Base-by-base conservation (phyloP, 768 basidiomycete genomes). In the Sarcomyxa edulis region DNA sequence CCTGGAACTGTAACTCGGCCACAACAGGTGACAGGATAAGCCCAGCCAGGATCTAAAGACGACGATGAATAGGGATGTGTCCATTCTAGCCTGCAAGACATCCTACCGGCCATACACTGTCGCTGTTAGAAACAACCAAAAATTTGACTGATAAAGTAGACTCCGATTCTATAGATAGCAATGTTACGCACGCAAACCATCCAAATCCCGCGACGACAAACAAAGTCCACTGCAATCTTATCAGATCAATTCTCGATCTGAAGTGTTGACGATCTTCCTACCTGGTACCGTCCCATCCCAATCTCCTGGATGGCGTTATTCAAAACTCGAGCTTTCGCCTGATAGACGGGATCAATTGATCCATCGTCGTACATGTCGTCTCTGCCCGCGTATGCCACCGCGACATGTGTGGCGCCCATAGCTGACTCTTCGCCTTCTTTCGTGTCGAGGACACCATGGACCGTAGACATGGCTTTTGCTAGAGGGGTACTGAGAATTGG, bases 201-300 rank as follows among this genome's bases (percentile, higher is more conserved):
- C 83, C 83, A 56, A 85, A 84, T 1, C 81, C 83, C 16, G 80
- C 71, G 20, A 82, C 78, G 34, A 74, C 37, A 52, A 85, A 84
- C 26, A 85, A 51, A 41, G 62, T 61, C 64, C 76, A 81, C 79
- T 83, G 42, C 14, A 36, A 27, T 14, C 30, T 12, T 18, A n/a
- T n/a, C n/a, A n/a, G n/a, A n/a, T n/a, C n/a, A n/a, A n/a, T n/a
- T n/a, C n/a, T n/a, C n/a, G n/a, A 28, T 38, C 24, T 19, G 16
- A 18, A 4, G n/a, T 26, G n/a, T 20, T 19, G 23, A 38, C 21
- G 21, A 6, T 14, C 44, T 44, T 49, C 53, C 10, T 44, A 71
- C 74, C 58, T 81, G 80, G 50, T 82, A 82, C 37, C 59, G 74
- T 16, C 81, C 80, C 77, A 82, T 81, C n/a, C 80, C 80, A 23